Base-by-base conservation (phyloP, 306 rosid species). In the Rosa rugosa region DNA sequence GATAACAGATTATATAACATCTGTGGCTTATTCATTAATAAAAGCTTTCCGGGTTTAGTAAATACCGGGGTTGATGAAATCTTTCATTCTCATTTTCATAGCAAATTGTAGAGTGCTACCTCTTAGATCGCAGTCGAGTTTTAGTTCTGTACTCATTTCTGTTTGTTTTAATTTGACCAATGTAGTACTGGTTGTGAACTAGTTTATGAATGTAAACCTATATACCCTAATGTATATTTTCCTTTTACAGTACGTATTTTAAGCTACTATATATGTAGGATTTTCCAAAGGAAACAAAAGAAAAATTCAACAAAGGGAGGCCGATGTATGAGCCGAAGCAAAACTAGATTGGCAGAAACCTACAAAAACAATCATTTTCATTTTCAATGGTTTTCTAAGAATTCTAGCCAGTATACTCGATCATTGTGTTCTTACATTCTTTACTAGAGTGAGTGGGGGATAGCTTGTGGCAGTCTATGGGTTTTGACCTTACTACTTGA, bases 401-500 rank as follows among this genome's bases (percentile, higher is more conserved):
- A 64, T 34, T 64, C 23, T 16, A 16, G 69, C 45, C 16, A 34
- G 23, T 18, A 38, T 8, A 36, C 47, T 40, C 25, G 25, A 40
- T 18, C 49, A 11, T 8, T 23, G 34, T 25, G 50, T 36, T 27
- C 67, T 9, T 23, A 3, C 27, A 75, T 25, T 50, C 57, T 42
- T 10, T 41, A 25, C 31, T 16, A 23, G 51, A 54, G 40, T 40
- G 77, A 56, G 79, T 75, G 59, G 71, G 44, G 45, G 31, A 17
- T 17, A 67, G 47, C 54, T 44, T 75, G 79, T 14, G 59, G 44
- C 57, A 60, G 18, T 49, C 23, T 60, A 42, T 75, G 47, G 42
- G 59, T 34, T 75, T 69, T 62, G 71, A 75, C 59, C 71, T 75
- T 75, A 75, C 45, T 77, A 13, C 60, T 51, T 25, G 69, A 68